Percentiles rank a stretch among this genome's conserved stretches.
Evolutionary conservation across 2,329 filamentous ascomycete species (phyloP).

Genomic region (Colletotrichum aenigma): DNA sequence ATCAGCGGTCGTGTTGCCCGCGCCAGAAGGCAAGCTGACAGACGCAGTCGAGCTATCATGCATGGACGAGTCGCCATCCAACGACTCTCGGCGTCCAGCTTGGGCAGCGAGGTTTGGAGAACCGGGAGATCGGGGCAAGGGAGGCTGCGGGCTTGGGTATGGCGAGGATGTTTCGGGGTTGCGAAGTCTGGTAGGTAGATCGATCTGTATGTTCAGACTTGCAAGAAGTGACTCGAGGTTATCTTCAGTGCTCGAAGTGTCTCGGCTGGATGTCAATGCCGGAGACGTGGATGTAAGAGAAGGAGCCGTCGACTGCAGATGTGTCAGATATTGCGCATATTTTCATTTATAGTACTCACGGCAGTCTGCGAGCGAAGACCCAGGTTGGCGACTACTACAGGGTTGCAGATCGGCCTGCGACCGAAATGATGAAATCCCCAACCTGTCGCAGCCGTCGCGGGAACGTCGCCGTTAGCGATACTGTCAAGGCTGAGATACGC

Average conservation of each 20-base stretch:
- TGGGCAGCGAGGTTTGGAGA: not conserved
- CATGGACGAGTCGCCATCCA: not conserved
- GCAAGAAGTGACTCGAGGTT: not conserved
- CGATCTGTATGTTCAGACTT: not conserved
- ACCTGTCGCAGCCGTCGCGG: slow-evolving; percentile 52
- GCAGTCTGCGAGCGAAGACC: slow-evolving; percentile 40
- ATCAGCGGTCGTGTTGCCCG: not conserved
- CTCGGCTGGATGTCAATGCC: not conserved
- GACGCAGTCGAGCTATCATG: not conserved
- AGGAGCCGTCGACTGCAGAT: not conserved
- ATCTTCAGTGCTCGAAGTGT: not conserved
- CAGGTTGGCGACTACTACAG: slow-evolving; percentile 40
- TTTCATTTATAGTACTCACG: slow-evolving; percentile 29
- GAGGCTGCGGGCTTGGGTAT: not conserved
- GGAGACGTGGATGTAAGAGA: not conserved
- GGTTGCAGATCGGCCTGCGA: slow-evolving; percentile 47
- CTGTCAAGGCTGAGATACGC: slow-evolving; percentile 54
- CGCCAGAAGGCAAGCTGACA: not conserved
- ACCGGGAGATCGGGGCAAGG: slow-evolving; percentile 15
- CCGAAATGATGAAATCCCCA: slow-evolving; percentile 55
- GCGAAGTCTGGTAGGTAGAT: not conserved
- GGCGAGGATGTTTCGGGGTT: not conserved
- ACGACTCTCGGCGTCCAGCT: not conserved
- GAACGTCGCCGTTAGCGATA: slow-evolving; percentile 53
- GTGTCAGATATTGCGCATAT: not conserved